Evolutionary conservation across 2,329 filamentous ascomycete species (phyloP).

Genomic region (Ceratocystis colombiana): DNA sequence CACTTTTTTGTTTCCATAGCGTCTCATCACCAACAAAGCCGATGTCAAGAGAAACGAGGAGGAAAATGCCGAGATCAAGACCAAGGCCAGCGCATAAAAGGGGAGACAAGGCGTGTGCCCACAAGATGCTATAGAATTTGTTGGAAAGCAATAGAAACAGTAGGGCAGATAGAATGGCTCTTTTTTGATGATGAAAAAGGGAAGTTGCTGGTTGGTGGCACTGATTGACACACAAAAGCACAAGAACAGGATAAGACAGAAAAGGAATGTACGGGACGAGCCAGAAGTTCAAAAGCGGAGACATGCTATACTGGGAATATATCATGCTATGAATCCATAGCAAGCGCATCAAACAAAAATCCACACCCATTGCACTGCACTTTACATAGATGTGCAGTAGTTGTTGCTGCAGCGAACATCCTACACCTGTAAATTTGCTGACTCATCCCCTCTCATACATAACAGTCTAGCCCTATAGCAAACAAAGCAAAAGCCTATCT

Average conservation of each 20-base stretch:
- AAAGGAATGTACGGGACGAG: slow-evolving; percentile 1
- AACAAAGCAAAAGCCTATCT: not conserved
- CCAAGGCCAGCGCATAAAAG: not conserved
- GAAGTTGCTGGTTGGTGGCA: not conserved
- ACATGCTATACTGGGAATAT: slow-evolving; percentile 10
- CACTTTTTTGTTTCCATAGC: slow-evolving; percentile 31
- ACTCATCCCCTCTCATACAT: not conserved
- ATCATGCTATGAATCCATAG: not conserved
- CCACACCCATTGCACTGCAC: not conserved
- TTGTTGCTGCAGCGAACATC: not conserved
- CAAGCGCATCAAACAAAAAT: not conserved
- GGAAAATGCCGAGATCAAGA: slow-evolving; percentile 26
- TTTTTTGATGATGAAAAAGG: not conserved
- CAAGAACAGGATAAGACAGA: slow-evolving; percentile 7
- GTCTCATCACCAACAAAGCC: slow-evolving; percentile 39
- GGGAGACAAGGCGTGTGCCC: not conserved
- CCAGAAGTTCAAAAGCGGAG: slow-evolving; percentile 16
- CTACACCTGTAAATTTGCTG: not conserved
- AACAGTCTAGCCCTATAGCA: not conserved
- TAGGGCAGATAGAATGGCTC: not conserved
- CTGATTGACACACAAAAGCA: slow-evolving; percentile 4
- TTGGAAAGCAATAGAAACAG: slow-evolving; percentile 2
- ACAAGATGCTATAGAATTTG: not conserved
- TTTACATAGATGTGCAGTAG: not conserved
- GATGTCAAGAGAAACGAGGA: slow-evolving; percentile 36